phyloP scores from a whole-genome alignment of 805 yeast genomes.

The Candida cerambycidarum region DNA sequence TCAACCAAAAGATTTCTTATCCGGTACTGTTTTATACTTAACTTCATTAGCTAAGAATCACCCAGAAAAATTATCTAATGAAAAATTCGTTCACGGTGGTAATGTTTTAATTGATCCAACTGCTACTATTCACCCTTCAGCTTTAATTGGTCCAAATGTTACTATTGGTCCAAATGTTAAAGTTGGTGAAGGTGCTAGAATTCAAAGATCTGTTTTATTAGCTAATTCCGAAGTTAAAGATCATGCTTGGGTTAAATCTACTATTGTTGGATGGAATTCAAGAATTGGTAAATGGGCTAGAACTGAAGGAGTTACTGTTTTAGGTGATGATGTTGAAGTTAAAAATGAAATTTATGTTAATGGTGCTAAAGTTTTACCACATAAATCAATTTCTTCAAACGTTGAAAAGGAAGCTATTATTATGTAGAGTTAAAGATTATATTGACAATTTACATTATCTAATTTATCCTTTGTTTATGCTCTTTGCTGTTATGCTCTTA shows the following conservation, averaged over 20 bases:
- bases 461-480: no score
- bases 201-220: constrained; percentile 90
- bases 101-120: constrained; percentile 93
- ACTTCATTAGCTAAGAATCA: constrained; percentile 79
- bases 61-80: constrained; percentile 67
- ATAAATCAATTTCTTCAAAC: constrained; percentile 92
- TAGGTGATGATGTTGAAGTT: constrained; percentile 98
- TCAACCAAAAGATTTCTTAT: constrained; percentile 98
- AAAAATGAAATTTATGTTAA: constrained; percentile 98
- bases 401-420: constrained; percentile 98
- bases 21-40: constrained; percentile 93
- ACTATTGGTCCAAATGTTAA: constrained; percentile 95
- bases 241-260: constrained; percentile 96
- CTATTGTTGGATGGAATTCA: constrained; percentile 99
- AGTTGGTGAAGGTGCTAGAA: constrained; percentile 98
- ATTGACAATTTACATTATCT: not conserved
- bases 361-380: constrained; percentile 99
- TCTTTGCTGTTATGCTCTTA: no score
- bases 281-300: constrained; percentile 99
- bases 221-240: constrained; percentile 90
- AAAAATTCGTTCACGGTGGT: constrained; percentile 70
- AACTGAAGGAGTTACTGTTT: constrained; percentile 94
- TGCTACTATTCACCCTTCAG: constrained; percentile 87
- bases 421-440: constrained; percentile 57
- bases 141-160: constrained; percentile 98